phyloP scores from a whole-genome alignment of 2,329 filamentous ascomycete genomes.

The Neofusicoccum ribis region DNA sequence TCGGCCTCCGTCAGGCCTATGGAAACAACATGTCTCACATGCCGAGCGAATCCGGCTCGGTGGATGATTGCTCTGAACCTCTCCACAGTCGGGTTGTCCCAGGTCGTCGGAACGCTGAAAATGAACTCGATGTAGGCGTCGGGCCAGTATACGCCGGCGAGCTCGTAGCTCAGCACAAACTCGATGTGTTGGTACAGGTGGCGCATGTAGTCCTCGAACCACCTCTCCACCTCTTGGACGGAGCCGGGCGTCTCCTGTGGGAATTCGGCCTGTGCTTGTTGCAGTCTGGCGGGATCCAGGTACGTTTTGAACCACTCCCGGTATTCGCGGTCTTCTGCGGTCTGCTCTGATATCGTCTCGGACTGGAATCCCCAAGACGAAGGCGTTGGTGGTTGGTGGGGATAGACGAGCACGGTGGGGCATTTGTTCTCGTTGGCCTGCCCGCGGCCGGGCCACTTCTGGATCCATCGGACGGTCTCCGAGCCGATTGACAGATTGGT shows the following conservation, averaged over 20 bases:
- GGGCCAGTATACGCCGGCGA: constrained; percentile 46
- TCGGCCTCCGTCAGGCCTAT: constrained; percentile 57
- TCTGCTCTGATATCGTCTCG: constrained; percentile 36
- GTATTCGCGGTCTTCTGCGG: constrained; percentile 46
- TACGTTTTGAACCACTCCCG: constrained; percentile 60
- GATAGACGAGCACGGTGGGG: constrained; percentile 54
- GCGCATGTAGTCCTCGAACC: constrained; percentile 52
- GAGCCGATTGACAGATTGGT: constrained; percentile 38
- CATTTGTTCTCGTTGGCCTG: constrained; percentile 58
- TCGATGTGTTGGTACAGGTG: constrained; percentile 54
- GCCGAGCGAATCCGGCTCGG: constrained; percentile 51
- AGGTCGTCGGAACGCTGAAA: constrained; percentile 61
- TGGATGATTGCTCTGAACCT: constrained; percentile 51
- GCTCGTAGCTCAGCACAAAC: constrained; percentile 37
- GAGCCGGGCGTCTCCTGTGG: constrained; percentile 46
- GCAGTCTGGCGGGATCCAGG: constrained; percentile 50
- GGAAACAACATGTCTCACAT: constrained; percentile 38
- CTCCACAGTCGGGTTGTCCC: constrained; percentile 55
- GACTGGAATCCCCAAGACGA: constrained; percentile 58
- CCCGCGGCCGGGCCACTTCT: constrained; percentile 57
- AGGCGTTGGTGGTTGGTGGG: constrained; percentile 36
- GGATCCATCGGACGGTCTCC: constrained; percentile 34
- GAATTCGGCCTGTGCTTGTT: constrained; percentile 45
- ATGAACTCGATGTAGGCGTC: constrained; percentile 53
- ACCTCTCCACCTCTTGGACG: constrained; percentile 47